These are phyloP conservation scores for Thuja plicata DNA, from an alignment of 83 land plant species.

Conservation along the genomic window DNA sequence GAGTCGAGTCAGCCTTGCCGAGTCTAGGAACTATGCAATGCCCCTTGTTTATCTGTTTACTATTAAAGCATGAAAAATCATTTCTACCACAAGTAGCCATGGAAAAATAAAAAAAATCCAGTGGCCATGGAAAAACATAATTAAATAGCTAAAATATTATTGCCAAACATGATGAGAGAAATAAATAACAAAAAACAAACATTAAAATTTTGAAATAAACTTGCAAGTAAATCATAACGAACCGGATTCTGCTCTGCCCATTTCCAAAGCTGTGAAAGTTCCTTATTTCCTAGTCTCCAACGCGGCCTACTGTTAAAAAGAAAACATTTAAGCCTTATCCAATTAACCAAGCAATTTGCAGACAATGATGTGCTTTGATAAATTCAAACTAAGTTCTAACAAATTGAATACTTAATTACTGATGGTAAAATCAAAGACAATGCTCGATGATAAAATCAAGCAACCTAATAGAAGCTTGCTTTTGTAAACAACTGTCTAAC, in stretches of 20 bases:
- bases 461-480: not conserved
- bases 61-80: not conserved
- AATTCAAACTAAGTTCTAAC: not conserved
- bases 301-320: conserved; percentile 49
- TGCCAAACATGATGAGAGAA: not conserved
- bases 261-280: conserved; percentile 93
- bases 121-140: not conserved
- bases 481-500: not conserved
- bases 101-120: not conserved
- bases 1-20: too few relatives aligned
- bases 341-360: not conserved
- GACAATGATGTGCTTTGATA: not conserved
- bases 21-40: too few relatives aligned
- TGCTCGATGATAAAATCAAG: not conserved
- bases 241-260: conserved; percentile 99
- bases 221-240: not conserved
- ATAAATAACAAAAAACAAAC: not conserved
- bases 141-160: not conserved
- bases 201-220: not conserved
- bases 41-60: not conserved
- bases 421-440: not conserved
- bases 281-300: conserved; percentile 97
- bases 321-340: conserved; percentile 4
- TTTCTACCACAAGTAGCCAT: not conserved
- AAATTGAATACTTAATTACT: not conserved